A percentile compares a stretch with the other conserved stretches of the same genome.
phyloP scores from a whole-genome alignment of 2,329 filamentous ascomycete genomes.

The Leptographium flavum region DNA sequence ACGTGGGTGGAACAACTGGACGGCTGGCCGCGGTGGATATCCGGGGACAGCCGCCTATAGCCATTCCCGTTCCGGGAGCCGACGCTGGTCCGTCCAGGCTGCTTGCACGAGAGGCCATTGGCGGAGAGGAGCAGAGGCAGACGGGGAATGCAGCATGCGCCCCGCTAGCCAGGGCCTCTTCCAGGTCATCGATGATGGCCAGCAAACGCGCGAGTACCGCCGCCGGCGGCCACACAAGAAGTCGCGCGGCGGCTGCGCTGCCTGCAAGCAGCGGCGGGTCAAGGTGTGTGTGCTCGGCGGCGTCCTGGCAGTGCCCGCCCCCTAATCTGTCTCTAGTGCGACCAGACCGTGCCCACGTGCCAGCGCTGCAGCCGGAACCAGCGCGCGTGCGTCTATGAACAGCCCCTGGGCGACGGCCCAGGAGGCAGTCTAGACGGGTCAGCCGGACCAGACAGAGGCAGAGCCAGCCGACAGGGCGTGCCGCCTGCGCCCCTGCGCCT shows the following conservation, averaged over 20 bases:
- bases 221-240: constrained; percentile 13
- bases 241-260: constrained; percentile 11
- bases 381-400: constrained; percentile 10
- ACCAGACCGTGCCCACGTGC: constrained; percentile 11
- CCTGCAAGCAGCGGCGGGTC: constrained; percentile 13
- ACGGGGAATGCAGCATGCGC: neutral
- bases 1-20: no score
- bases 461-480: neutral
- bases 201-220: constrained; percentile 12
- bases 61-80: no score
- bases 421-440: no score
- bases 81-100: no score
- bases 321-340: constrained; percentile 10
- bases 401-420: neutral
- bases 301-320: no score
- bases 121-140: neutral
- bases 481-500: constrained; percentile 2
- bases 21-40: no score
- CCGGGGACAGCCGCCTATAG: no score
- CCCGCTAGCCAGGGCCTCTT: constrained; percentile 6
- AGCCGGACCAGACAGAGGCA: neutral
- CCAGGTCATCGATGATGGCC: constrained; percentile 10
- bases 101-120: no score
- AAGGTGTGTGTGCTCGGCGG: no score
- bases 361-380: constrained; percentile 12